Percentiles rank a stretch among this genome's conserved stretches.
Conservation (phyloP, 2,329 filamentous ascomycete genomes). For the Calonectria hongkongensis region DNA sequence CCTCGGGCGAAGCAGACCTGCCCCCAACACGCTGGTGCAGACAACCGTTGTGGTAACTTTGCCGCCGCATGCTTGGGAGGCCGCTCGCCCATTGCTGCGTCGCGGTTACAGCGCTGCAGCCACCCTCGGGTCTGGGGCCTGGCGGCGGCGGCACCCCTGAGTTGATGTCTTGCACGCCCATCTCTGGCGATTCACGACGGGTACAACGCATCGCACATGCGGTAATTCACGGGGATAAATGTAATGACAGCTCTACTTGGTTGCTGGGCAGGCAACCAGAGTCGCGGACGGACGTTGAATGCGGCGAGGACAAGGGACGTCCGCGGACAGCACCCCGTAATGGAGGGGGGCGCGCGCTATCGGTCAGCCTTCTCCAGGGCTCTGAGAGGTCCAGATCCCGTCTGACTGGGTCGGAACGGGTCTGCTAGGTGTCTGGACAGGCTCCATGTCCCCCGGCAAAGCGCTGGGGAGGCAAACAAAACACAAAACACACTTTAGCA, state of each 20-base stretch:
- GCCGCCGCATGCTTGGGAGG: slow-evolving; percentile 23
- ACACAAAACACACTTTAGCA: slow-evolving; percentile 2
- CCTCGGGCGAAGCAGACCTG: slow-evolving; percentile 21
- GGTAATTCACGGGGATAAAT: not conserved
- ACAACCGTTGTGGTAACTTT: slow-evolving; percentile 22
- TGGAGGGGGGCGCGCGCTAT: slow-evolving; percentile 19
- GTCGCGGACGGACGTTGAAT: not conserved
- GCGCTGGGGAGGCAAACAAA: not conserved
- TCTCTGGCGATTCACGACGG: slow-evolving; percentile 15
- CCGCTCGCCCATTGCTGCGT: not conserved
- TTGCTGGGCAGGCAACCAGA: not conserved
- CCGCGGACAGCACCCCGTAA: not conserved
- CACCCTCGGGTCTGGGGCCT: not conserved
- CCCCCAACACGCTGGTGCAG: not conserved
- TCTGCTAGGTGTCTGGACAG: not conserved
- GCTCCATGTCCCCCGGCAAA: not conserved
- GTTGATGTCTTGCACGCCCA: not conserved
- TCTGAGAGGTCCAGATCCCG: slow-evolving; percentile 21
- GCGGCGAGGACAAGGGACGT: not conserved
- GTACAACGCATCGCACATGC: slow-evolving; percentile 13
- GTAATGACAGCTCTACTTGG: slow-evolving; percentile 27
- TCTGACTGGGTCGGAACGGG: not conserved
- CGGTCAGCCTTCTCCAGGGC: slow-evolving; percentile 13
- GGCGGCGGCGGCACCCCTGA: not conserved
- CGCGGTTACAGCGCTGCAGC: slow-evolving; percentile 2